Evolutionary conservation across 768 basidiomycete genomes (phyloP), one percentile per base, ranked within the genome.

Genomic region (Lactifluus volemus): DNA sequence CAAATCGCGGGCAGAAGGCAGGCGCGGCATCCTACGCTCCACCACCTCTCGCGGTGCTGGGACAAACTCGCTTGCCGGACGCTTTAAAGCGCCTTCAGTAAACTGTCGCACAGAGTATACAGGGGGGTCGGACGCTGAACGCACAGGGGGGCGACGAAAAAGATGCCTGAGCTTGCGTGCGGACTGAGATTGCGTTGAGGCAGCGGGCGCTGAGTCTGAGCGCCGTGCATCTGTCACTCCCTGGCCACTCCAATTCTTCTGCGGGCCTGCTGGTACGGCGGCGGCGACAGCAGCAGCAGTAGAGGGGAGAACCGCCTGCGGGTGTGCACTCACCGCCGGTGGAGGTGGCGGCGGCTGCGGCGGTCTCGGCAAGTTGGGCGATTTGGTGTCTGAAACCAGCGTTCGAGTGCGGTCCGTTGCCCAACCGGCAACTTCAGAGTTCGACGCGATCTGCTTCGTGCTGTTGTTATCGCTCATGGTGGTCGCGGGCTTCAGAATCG

Each of bases 11-110:
- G 55, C 61, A 1, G 61, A 62, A 15, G 61, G 61, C n/a, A 62
- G 10, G 6, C 61, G 61, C 29, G 61, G 61, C 61, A 62, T 62
- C 32, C 55, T 62, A 21, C 61, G 61, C 21, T 57, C 55, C 29
- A 48, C 61, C 15, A 53, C 38, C 38, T 41, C 55, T 3, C 49
- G 60, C 34, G 44, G 55, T 21, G 25, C 29, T 12, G 42, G 55
- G 44, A 60, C 48, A 5, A 59, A 58, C 34, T 63, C 62, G 38
- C 62, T 63, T 34, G 25, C 58, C 9, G 41, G 53, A 5, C 62
- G 62, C 30, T 58, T 57, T 45, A 39, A 32, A 14, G 41, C 47
- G 12, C 12, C 44, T 17, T 39, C 47, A 12, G 11, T 9, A 29
- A 12, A 45, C 12, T 12, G 49, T 38, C 47, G 45, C 39, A 17